phyloP scores from a whole-genome alignment of 2,329 filamentous ascomycete species.

The Exophiala bonariae region DNA sequence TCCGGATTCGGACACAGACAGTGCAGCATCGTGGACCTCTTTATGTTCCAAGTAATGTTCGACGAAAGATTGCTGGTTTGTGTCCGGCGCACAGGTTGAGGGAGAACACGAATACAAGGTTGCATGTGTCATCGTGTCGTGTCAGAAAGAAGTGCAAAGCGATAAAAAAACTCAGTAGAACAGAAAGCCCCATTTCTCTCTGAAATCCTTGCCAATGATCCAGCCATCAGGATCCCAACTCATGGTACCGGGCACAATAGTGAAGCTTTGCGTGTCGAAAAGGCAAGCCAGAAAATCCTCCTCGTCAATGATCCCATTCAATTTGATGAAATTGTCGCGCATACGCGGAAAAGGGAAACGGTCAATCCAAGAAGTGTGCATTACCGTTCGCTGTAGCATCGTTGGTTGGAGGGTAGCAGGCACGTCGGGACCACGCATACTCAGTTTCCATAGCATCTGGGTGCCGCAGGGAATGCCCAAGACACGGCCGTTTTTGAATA shows the following conservation, averaged over 20 bases:
- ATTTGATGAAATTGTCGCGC: conserved; percentile 38
- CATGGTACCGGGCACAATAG: conserved; percentile 30
- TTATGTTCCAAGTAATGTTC: too few relatives aligned
- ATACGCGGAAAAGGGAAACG: conserved; percentile 43
- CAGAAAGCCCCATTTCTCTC: conserved; percentile 94
- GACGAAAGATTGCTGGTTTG: too few relatives aligned
- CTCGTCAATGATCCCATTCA: conserved; percentile 33
- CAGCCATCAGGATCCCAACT: conserved; percentile 37
- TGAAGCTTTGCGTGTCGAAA: conserved; percentile 35
- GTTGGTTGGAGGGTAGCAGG: conserved; percentile 35
- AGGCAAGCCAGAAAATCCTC: conserved; percentile 39
- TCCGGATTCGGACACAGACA: too few relatives aligned
- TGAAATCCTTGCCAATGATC: conserved; percentile 60
- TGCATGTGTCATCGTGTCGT: too few relatives aligned
- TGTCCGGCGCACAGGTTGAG: too few relatives aligned
- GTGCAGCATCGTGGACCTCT: too few relatives aligned
- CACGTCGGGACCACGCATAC: conserved; percentile 17
- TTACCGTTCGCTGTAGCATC: conserved; percentile 31
- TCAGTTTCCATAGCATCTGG: conserved; percentile 28
- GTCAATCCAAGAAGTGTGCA: conserved; percentile 42
- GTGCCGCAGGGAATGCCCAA: conserved; percentile 32
- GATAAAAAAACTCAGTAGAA: conserved; percentile 40
- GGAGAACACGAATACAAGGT: too few relatives aligned
- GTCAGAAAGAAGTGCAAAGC: too few relatives aligned
- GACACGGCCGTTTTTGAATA: conserved; percentile 33